Percentiles rank a stretch among this genome's conserved stretches.
phyloP scores from a whole-genome alignment of 805 yeast genomes.

The Diddensiella caesifluorescens region DNA sequence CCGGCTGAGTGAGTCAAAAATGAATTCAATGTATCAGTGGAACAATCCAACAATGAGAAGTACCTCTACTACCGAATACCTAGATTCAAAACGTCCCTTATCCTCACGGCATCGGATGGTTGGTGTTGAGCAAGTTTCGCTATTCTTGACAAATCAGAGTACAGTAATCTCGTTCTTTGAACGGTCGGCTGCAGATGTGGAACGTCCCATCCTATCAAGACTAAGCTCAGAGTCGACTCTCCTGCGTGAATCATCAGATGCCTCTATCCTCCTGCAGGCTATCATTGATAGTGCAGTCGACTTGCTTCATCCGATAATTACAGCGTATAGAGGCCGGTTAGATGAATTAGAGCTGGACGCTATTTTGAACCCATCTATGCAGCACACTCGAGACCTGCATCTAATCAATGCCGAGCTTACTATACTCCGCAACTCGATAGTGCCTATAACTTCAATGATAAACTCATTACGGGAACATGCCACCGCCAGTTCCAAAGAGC shows the following conservation, averaged over 20 bases:
- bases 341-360: slow-evolving; percentile 50
- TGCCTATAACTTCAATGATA: slow-evolving; percentile 44
- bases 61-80: slow-evolving; percentile 21
- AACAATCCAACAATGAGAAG: slow-evolving; percentile 26
- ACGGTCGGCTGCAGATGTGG: slow-evolving; percentile 49
- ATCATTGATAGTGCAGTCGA: slow-evolving; percentile 53
- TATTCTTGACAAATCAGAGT: slow-evolving; percentile 41
- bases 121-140: slow-evolving; percentile 52
- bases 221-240: slow-evolving; percentile 43
- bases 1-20: slow-evolving; percentile 11
- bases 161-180: slow-evolving; percentile 55
- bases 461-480: slow-evolving; percentile 42
- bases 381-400: slow-evolving; percentile 49
- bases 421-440: slow-evolving; percentile 41
- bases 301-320: slow-evolving; percentile 46
- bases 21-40: slow-evolving; percentile 32
- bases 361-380: slow-evolving; percentile 43
- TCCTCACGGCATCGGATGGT: slow-evolving; percentile 41
- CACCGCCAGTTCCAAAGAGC: slow-evolving; percentile 10
- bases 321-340: slow-evolving; percentile 46
- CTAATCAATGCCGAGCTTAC: slow-evolving; percentile 50
- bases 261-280: slow-evolving; percentile 49
- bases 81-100: slow-evolving; percentile 43
- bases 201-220: slow-evolving; percentile 46
- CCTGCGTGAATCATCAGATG: slow-evolving; percentile 46